Evolutionary conservation across 495 filamentous ascomycete genomes (phyloP), one percentile per base, ranked within the genome.

Genomic region (Daldinia grandis): DNA sequence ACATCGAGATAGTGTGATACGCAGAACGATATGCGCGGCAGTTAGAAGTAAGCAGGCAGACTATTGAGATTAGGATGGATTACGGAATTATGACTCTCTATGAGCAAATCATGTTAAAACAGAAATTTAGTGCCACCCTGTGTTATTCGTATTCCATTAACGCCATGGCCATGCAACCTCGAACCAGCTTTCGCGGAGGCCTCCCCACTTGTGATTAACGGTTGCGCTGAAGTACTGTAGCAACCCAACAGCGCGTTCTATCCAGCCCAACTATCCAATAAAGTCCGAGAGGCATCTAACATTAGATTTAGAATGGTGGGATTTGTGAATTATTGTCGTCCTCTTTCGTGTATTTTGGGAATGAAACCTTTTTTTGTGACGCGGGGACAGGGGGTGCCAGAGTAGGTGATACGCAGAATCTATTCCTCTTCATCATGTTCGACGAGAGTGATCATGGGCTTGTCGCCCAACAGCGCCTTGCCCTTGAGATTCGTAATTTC

Each of bases 401-500:
- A 57, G 38, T 21, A 58, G 50, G 38, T 51, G 30, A 40, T 53
- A 59, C 27, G 47, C 19, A 7, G 40, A 42, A 38, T 58, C 68
- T 72, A 77, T 64, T 77, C 75, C 57, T 77, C 73, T 68, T 77
- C 75, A 49, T 77, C 68, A 33, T 77, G 74, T 73, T 85, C 83
- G 54, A 99, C 86, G 37, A 99, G 87, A 30, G 95, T 97, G 81
- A 91, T 87, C 38, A 93, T 92, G 1, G 93, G 92, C 37, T 92
- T 92, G 53, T 81, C 79, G 72, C 88, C 87, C 68, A 99, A 89
- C 85, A 95, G 95, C 51, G 92, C 91, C 64, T 93, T 87, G 58
- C 95, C 95, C 74, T 98, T 91, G 54, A 99, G 87, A 83, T 97
- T 95, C 73, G 94, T 92, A 64, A 99, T 90, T 81, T 99, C 96